Base-by-base conservation (phyloP, 352 stramenopile genomes). In the Pythium dissotocum region DNA sequence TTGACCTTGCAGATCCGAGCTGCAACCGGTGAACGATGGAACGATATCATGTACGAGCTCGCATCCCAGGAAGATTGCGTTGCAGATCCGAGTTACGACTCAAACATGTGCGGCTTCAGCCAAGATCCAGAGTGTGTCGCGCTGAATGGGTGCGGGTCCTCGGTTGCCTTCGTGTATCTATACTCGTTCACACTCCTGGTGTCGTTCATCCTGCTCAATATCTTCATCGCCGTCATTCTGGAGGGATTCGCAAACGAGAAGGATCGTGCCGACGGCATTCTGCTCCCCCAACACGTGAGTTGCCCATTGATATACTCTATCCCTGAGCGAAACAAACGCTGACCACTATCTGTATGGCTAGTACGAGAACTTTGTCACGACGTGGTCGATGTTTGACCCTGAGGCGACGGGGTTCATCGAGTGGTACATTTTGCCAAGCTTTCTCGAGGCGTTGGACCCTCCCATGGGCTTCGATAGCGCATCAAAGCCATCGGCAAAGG, bases 151-250 rank as follows among this genome's bases (percentile, higher is more conserved):
- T 97, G 90, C 66, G 83, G 83, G 0, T 83, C 71, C 1, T 62
- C 80, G 28, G 82, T 85, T 18, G 81, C 85, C 2, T 89, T 87
- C 49, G 56, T 85, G 26, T 94, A 93, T 67, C 75, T 89, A 36
- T 97, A 97, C 73, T 96, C 85, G 24, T 83, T 98, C 70, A 96
- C 84, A 9, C 67, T 98, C 18, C 76, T 97, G 3, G 85, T 98
- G 14, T 87, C 80, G 7, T 97, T 92, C 65, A 83, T 97, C 33
- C 72, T 97, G n/a, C 69, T 98, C 28, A 97, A 97, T 58, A 87
- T 98, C 57, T 97, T 97, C 75, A 94, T 98, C 61, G 91, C 84
- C 12, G 87, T 97, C 32, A 94, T 98, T 33, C 78, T 97, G 32
- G 88, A 97, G 54, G 87, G 84, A 24, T 98, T 97, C 68, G 79